Evolutionary conservation across 2,329 filamentous ascomycete genomes (phyloP).

Genomic region (Trichoderma atroviride): DNA sequence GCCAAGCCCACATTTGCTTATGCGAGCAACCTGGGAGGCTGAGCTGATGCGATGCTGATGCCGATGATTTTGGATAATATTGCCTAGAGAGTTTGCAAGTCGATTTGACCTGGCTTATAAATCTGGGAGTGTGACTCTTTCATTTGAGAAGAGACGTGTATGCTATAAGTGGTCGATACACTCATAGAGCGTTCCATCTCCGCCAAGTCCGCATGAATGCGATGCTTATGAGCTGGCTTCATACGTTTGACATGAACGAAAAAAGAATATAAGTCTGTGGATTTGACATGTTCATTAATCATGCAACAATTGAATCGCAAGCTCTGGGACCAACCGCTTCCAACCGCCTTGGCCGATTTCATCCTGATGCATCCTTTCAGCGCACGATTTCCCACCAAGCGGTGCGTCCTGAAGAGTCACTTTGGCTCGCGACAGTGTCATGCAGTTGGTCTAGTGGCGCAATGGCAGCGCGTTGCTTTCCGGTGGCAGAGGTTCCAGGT

Average conservation of each 20-base stretch:
- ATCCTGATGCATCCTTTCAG: neutral
- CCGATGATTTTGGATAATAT: neutral
- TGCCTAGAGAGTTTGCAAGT: neutral
- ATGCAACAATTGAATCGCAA: neutral
- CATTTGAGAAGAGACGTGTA: neutral
- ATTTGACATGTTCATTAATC: neutral
- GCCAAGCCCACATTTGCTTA: neutral
- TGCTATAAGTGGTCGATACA: neutral
- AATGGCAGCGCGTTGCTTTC: constrained; percentile 37
- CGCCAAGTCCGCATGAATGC: neutral
- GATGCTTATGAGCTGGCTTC: neutral
- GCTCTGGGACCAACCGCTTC: neutral
- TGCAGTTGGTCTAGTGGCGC: constrained; percentile 24
- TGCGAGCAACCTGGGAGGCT: neutral
- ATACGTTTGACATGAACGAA: neutral
- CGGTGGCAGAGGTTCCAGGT: constrained; percentile 42
- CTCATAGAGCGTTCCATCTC: neutral
- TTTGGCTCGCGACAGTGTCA: neutral
- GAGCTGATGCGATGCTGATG: neutral
- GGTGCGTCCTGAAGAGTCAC: neutral
- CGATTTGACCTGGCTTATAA: neutral
- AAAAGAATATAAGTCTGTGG: too few species aligned
- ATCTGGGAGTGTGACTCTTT: neutral
- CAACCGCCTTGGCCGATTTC: neutral
- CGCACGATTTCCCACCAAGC: neutral